phyloP scores from a whole-genome alignment of 2,329 filamentous ascomycete species.

The Tolypocladium paradoxum region DNA sequence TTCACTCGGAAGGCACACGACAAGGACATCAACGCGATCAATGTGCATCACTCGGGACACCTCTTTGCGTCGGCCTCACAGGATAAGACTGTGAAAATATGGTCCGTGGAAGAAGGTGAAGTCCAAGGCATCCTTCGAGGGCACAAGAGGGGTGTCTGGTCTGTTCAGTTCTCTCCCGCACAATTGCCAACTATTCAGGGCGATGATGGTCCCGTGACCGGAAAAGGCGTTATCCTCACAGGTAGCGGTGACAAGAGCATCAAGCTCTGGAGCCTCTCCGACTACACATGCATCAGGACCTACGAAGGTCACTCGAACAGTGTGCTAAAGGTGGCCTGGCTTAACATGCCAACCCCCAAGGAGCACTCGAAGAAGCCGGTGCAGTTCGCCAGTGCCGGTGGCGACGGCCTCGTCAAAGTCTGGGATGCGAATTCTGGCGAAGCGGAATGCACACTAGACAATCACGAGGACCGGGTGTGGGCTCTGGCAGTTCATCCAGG shows the following conservation, averaged over 20 bases:
- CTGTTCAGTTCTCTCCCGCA: conserved; percentile 77
- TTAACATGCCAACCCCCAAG: conserved; percentile 43
- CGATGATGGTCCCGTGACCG: conserved; percentile 60
- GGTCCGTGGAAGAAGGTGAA: conserved; percentile 82
- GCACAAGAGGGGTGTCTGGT: conserved; percentile 93
- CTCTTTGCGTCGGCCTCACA: conserved; percentile 94
- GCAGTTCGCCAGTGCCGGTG: conserved; percentile 76
- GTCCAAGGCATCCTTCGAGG: conserved; percentile 84
- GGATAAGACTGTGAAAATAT: conserved; percentile 94
- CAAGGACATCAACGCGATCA: conserved; percentile 95
- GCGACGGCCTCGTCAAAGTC: conserved; percentile 90
- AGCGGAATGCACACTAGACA: conserved; percentile 81
- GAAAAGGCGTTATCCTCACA: conserved; percentile 75
- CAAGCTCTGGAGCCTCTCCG: conserved; percentile 85
- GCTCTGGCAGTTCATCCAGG: conserved; percentile 64
- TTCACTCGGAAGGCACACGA: conserved; percentile 96
- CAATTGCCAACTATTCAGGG: conserved; percentile 64
- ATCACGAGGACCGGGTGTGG: conserved; percentile 95
- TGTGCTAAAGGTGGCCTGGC: conserved; percentile 86
- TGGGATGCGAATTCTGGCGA: conserved; percentile 87
- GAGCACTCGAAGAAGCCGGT: conserved; percentile 48
- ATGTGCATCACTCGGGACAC: conserved; percentile 61
- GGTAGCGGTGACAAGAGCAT: conserved; percentile 94
- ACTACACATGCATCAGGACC: conserved; percentile 86
- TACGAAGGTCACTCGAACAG: conserved; percentile 96